phyloP scores from a whole-genome alignment of 1,284 basidiomycete genomes.

The Puccinia horiana region DNA sequence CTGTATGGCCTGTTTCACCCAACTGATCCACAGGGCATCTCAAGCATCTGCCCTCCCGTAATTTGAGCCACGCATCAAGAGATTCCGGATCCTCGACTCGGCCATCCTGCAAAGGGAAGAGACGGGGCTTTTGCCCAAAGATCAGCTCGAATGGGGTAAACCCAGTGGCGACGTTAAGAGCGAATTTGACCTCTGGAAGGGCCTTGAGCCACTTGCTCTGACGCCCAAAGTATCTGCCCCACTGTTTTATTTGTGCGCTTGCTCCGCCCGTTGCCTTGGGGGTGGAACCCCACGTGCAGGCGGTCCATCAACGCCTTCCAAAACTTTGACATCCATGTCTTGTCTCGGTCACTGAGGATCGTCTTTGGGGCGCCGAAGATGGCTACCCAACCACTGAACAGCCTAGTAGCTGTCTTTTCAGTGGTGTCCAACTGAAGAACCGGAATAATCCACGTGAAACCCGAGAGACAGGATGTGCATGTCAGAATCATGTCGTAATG shows the following conservation, averaged over 20 bases:
- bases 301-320: conserved; percentile 3
- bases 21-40: no score
- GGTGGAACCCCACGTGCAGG: no score
- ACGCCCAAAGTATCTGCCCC: no score
- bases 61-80: not conserved
- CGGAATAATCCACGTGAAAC: no score
- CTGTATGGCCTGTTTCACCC: not conserved
- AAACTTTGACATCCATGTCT: not conserved
- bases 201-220: no score
- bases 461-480: no score
- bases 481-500: no score
- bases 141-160: not conserved
- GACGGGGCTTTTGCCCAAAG: not conserved
- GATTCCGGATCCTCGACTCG: not conserved
- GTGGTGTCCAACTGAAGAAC: no score
- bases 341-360: conserved; percentile 9
- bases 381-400: not conserved
- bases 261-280: no score
- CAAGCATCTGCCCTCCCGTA: not conserved
- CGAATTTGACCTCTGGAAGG: no score
- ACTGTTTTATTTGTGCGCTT: no score
- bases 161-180: not conserved
- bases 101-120: not conserved
- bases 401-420: not conserved
- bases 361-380: not conserved